Evolutionary conservation across 2,329 filamentous ascomycete species (phyloP).

Genomic region (Colletotrichum tamarilloi): DNA sequence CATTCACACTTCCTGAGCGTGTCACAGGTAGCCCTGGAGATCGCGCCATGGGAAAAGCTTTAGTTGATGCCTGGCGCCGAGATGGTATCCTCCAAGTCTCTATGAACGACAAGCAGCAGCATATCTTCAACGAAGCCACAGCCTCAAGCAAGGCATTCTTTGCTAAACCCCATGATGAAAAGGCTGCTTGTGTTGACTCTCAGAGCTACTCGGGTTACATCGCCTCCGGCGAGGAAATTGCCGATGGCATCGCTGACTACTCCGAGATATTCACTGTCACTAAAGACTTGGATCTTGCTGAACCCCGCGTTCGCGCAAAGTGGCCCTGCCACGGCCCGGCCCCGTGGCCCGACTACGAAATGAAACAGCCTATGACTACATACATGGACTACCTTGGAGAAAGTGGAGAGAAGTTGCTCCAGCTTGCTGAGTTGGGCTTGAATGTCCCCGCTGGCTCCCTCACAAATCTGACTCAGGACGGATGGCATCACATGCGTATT

Average conservation of each 20-base stretch:
- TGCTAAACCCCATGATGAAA: conserved; percentile 46
- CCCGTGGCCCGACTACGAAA: conserved; percentile 57
- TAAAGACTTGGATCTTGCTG: conserved; percentile 54
- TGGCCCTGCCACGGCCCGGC: conserved; percentile 63
- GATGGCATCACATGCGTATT: conserved; percentile 63
- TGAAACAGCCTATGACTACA: conserved; percentile 51
- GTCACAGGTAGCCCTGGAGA: conserved; percentile 49
- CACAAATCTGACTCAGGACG: conserved; percentile 55
- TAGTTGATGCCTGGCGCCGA: conserved; percentile 54
- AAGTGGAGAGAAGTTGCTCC: conserved; percentile 57
- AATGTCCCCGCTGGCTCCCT: conserved; percentile 52
- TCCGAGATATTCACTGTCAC: conserved; percentile 65
- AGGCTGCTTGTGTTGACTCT: conserved; percentile 55
- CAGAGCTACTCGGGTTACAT: conserved; percentile 61
- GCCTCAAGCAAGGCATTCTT: conserved; percentile 54
- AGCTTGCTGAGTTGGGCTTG: conserved; percentile 58
- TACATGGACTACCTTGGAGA: conserved; percentile 55
- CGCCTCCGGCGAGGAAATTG: conserved; percentile 60
- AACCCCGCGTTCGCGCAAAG: conserved; percentile 50
- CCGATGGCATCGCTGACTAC: conserved; percentile 61
- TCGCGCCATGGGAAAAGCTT: conserved; percentile 49
- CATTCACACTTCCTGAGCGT: conserved; percentile 52
- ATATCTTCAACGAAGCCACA: conserved; percentile 49
- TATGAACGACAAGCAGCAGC: conserved; percentile 49
- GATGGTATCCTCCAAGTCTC: conserved; percentile 60